Percentiles rank a stretch among this genome's conserved stretches.
Conservation (phyloP, 805 yeast species). For the Yamadazyma philogaea region DNA sequence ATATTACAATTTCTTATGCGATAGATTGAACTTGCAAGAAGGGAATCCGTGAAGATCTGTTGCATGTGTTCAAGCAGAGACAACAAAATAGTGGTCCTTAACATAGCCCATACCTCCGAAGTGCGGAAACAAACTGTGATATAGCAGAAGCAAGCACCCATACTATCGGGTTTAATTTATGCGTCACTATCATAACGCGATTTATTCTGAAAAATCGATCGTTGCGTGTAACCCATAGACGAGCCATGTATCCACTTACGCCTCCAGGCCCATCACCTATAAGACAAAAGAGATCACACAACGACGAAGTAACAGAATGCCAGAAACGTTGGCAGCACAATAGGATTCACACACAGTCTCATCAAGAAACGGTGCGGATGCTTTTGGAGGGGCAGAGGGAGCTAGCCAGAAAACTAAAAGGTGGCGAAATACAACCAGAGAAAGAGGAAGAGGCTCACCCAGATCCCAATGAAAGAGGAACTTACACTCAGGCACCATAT, state of each 20-base stretch:
- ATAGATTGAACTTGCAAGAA: too few species aligned
- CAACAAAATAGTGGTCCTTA: too few species aligned
- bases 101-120: too few species aligned
- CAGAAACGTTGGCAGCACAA: constrained; percentile 14
- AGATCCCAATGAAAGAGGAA: background rate
- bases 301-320: constrained; percentile 1
- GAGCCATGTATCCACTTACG: background rate
- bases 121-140: too few species aligned
- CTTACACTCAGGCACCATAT: constrained; percentile 12
- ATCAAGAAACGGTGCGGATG: constrained; percentile 13
- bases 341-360: constrained; percentile 12
- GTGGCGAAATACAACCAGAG: constrained; percentile 1
- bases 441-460: background rate
- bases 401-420: background rate
- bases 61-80: too few species aligned
- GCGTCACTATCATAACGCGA: background rate
- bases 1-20: too few species aligned
- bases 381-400: constrained; percentile 13
- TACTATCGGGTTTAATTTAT: too few species aligned
- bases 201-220: background rate
- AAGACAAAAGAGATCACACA: constrained; percentile 2
- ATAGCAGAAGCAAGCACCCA: too few species aligned
- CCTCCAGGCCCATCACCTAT: constrained; percentile 6
- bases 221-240: background rate
- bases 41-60: too few species aligned